Evolutionary conservation across 1,284 basidiomycete species (phyloP).

Genomic region (Boletus sp.): DNA sequence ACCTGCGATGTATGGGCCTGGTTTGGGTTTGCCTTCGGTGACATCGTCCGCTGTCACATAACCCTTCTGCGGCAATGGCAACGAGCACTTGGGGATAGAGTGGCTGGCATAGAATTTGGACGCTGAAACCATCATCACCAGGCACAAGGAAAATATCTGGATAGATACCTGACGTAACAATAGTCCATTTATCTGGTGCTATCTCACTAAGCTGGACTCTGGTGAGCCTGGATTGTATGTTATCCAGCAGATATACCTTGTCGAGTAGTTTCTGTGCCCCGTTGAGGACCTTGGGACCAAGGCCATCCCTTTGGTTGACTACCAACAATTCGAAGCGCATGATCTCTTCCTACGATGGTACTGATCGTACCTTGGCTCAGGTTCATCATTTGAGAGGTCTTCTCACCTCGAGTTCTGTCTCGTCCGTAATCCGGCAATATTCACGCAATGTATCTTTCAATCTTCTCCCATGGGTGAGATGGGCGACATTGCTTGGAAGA

Average conservation of each 20-base stretch:
- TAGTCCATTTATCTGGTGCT: conserved; percentile 60
- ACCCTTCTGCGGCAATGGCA: conserved; percentile 57
- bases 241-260: conserved; percentile 41
- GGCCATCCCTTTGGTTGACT: conserved; percentile 44
- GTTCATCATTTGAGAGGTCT: neutral
- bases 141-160: neutral
- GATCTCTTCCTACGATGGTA: conserved; percentile 52
- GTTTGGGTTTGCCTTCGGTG: conserved; percentile 75
- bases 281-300: conserved; percentile 59
- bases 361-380: conserved; percentile 1
- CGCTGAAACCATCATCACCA: conserved; percentile 44
- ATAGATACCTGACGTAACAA: conserved; percentile 72
- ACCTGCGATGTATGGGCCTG: conserved; percentile 77
- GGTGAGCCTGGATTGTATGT: conserved; percentile 12
- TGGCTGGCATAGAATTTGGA: conserved; percentile 67
- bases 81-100: conserved; percentile 61
- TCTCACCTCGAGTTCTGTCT: conserved; percentile 56
- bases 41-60: conserved; percentile 80
- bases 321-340: conserved; percentile 68
- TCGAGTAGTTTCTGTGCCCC: conserved; percentile 55
- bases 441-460: conserved; percentile 73
- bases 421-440: conserved; percentile 64
- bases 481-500: conserved; percentile 51
- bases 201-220: conserved; percentile 39
- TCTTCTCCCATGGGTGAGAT: conserved; percentile 73